Evolutionary conservation across 768 basidiomycete genomes (phyloP).

Genomic region (Holtermanniella nyarrowii): DNA sequence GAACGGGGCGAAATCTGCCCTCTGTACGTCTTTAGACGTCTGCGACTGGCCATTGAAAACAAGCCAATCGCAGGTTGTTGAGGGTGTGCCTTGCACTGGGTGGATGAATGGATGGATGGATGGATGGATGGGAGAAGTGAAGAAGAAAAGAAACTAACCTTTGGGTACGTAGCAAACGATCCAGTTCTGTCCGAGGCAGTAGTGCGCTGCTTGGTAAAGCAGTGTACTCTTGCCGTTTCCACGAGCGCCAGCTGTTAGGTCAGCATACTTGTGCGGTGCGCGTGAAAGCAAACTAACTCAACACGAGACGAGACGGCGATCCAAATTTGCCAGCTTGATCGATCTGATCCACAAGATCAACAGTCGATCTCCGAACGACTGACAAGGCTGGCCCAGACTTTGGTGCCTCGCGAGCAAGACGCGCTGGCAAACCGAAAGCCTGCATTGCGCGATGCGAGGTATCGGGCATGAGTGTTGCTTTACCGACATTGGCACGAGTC

Average conservation of each 20-base stretch:
- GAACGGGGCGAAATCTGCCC: neutral
- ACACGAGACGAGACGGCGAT: too few relatives aligned
- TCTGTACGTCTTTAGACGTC: neutral
- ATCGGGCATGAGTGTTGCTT: constrained; percentile 18
- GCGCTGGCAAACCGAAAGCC: constrained; percentile 62
- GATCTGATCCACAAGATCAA: constrained; percentile 50
- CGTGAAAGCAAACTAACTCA: too few relatives aligned
- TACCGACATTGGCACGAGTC: constrained; percentile 16
- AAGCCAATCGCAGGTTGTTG: neutral
- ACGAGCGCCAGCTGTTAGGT: constrained; percentile 52
- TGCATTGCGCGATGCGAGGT: constrained; percentile 40
- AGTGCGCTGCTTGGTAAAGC: constrained; percentile 64
- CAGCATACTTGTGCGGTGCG: too few relatives aligned
- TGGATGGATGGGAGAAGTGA: neutral
- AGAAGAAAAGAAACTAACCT: constrained; percentile 44
- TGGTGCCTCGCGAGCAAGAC: constrained; percentile 57
- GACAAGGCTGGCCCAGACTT: constrained; percentile 48
- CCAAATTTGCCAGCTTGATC: too few relatives aligned
- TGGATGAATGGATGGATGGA: neutral
- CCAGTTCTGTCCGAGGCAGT: constrained; percentile 58
- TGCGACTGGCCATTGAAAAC: neutral
- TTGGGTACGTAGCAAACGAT: constrained; percentile 76
- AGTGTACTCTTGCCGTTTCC: constrained; percentile 76
- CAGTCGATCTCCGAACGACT: constrained; percentile 59
- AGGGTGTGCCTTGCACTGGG: too few relatives aligned